Percentiles rank a stretch among this genome's conserved stretches.
Evolutionary conservation across 2,329 filamentous ascomycete species (phyloP).

Genomic region (Hypoxylon sp.): DNA sequence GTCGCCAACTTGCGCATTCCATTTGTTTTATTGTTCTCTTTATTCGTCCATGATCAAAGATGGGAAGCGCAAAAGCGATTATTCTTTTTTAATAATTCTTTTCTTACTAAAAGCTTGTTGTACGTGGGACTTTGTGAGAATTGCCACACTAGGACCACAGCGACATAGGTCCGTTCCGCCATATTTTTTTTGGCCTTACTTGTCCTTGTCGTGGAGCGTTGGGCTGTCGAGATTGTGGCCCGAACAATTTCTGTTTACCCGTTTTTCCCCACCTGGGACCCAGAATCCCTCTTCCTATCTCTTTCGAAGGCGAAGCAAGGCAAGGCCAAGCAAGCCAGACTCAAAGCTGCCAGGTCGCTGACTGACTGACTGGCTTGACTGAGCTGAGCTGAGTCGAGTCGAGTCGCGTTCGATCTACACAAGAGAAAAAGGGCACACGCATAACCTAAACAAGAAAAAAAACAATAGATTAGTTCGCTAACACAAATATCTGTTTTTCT

Average conservation of each 20-base stretch:
- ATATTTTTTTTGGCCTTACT: slow-evolving; percentile 38
- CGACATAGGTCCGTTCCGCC: slow-evolving; percentile 33
- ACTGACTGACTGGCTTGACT: slow-evolving; percentile 16
- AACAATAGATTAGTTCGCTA: slow-evolving; percentile 24
- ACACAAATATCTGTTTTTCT: slow-evolving; percentile 24
- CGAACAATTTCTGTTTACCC: slow-evolving; percentile 46
- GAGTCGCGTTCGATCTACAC: slow-evolving; percentile 4
- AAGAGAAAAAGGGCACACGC: slow-evolving; percentile 11
- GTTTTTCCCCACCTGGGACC: slow-evolving; percentile 40
- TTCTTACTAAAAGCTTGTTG: not conserved
- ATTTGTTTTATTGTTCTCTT: slow-evolving; percentile 6
- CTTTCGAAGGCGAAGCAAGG: slow-evolving; percentile 22
- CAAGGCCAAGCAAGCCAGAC: slow-evolving; percentile 21
- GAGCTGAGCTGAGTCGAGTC: slow-evolving; percentile 27
- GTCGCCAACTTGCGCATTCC: slow-evolving; percentile 14
- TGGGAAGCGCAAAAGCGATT: not conserved
- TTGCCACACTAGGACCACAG: slow-evolving; percentile 32
- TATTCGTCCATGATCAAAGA: not conserved
- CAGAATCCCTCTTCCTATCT: slow-evolving; percentile 28
- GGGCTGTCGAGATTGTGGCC: slow-evolving; percentile 45
- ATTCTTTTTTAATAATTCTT: slow-evolving; percentile 5
- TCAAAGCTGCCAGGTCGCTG: slow-evolving; percentile 27
- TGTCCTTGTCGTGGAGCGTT: slow-evolving; percentile 38
- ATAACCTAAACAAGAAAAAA: not conserved
- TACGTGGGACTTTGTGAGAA: slow-evolving; percentile 27